Percentiles rank a stretch among this genome's conserved stretches.
Evolutionary conservation across 2,329 filamentous ascomycete species (phyloP).

Genomic region (Cryphonectria parasitica): DNA sequence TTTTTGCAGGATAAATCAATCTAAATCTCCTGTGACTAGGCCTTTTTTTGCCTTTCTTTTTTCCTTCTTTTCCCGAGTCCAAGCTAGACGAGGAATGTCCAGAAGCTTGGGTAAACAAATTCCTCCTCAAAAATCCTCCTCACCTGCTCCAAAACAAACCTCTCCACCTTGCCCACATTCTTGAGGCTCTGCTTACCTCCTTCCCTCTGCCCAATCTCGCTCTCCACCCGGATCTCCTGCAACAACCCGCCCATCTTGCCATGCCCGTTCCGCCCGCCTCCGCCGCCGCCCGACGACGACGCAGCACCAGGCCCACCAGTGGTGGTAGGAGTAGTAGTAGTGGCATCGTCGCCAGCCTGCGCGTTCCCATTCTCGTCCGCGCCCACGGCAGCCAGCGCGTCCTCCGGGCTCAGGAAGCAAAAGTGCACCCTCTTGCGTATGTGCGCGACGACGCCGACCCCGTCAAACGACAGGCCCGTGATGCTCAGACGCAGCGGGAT

Average conservation of each 20-base stretch:
- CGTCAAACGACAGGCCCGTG: slow-evolving; percentile 92
- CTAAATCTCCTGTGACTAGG: not conserved
- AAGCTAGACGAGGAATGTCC: slow-evolving; percentile 85
- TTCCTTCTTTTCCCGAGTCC: not conserved
- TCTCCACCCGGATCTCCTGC: slow-evolving; percentile 94
- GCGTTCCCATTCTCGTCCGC: slow-evolving; percentile 49
- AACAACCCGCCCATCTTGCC: slow-evolving; percentile 72
- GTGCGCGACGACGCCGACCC: slow-evolving; percentile 88
- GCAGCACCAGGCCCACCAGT: slow-evolving; percentile 3
- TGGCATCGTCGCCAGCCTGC: slow-evolving; percentile 26
- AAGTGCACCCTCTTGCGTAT: slow-evolving; percentile 90
- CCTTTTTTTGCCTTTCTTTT: not conserved
- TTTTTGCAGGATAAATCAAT: not conserved
- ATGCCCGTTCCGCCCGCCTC: slow-evolving; percentile 45
- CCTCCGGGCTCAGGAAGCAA: slow-evolving; percentile 91
- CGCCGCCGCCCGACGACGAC: slow-evolving; percentile 41
- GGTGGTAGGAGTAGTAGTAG: too few relatives aligned
- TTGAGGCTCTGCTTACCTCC: slow-evolving; percentile 93
- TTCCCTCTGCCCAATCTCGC: slow-evolving; percentile 92
- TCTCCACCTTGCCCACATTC: slow-evolving; percentile 98
- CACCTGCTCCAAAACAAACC: slow-evolving; percentile 95
- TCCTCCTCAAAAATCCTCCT: slow-evolving; percentile 97
- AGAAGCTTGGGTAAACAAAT: slow-evolving; percentile 97
- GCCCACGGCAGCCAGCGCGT: slow-evolving; percentile 75
- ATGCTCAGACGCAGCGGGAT: slow-evolving; percentile 95